Base-by-base conservation (phyloP, 805 yeast species). In the Spathaspora boniae region DNA sequence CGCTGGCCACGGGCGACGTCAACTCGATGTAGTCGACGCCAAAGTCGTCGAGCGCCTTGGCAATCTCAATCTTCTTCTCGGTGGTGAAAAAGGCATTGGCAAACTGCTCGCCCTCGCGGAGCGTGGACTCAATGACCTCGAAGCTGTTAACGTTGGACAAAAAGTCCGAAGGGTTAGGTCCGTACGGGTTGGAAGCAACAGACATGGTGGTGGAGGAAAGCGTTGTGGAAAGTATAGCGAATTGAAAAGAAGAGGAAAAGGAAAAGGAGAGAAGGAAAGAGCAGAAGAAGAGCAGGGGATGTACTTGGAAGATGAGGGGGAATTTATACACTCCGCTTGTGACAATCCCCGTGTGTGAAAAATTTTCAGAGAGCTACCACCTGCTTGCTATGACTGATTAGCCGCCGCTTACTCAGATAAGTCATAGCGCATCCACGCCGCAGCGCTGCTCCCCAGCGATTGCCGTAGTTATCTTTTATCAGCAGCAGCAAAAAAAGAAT, bases 41-140 rank as follows among this genome's bases (percentile, higher is more conserved):
- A 47, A 75, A 75, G 36, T 75, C 80, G 47, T 74, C 80, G 44
- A 75, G 57, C 30, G 80, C 80, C 56, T 71, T 75, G 43, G 81
- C 81, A 26, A 75, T 75, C 54, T 73, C 74, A 30, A 75, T 64
- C 56, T 75, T 75, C 56, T 64, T 74, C 37, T 75, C 80, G 28
- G 77, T 62, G 32, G 72, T 65, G 62, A 75, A 75, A 45, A 75
- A 75, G n/a, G 81, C 74, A 47, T 75, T 75, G 48, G 81, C 80
- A 46, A 75, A 75, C 53, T 75, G 81, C 54, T 75, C 81, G 51
- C 81, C 81, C 54, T 75, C 81, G 70, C 81, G 72, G 38, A 75
- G 62, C 16, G 81, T 75, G 19, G 78, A 70, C 49, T 75, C 81
- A 40, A 75, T 75, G 26, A 75, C 55, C 56, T 75, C 68, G 52